Base-by-base conservation (phyloP, 2,329 filamentous ascomycete genomes). In the Pyricularia grisea region DNA sequence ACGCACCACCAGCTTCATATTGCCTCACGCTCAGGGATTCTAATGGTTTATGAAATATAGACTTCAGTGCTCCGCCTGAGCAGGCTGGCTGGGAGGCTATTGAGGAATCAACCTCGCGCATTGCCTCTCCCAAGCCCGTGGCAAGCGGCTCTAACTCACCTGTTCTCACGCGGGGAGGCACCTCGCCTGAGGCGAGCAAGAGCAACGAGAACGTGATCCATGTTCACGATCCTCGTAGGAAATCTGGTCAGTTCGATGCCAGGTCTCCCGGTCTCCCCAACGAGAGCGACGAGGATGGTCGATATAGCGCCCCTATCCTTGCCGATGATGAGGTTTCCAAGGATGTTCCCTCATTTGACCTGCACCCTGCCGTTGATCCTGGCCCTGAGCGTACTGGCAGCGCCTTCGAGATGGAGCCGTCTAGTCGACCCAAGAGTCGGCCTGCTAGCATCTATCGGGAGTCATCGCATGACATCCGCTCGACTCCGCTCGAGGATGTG, bases 81-180 rank as follows among this genome's bases (percentile, higher is more conserved):
- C 92, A 98, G 76, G 88, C 97, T 74, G 95, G 92, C 25, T 97
- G 94, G 80, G 87, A 93, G 71, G 94, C 93, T 14, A 90, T 88
- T 12, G 93, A 97, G 72, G 90, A 97, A 76, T 97, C 93, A 76
- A 85, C 89, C 20, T 91, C 90, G 33, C 90, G 92, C 71, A 88
- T 93, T 71, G 84, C 87, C 64, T 91, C 91, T n/a, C 90, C 91
- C 10, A 84, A 80, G 67, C 86, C 87, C 20, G 79, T 80, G 28
- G 83, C 82, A 14, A 72, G 75, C n/a, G 76, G 79, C 36, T 79
- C 81, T 67, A 81, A 79, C 75, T 72, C 79, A 74, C 75, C 42
- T 64, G 76, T 76, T 68, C 71, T 73, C 70, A 80, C 77, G 30
- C 23, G 70, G 70, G 74, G 23, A 17, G 20, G 33, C 17, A 71